These are phyloP conservation scores for Tetradesmus obliquus DNA, from an alignment of 139 green algal species.

Conservation along the genomic window DNA sequence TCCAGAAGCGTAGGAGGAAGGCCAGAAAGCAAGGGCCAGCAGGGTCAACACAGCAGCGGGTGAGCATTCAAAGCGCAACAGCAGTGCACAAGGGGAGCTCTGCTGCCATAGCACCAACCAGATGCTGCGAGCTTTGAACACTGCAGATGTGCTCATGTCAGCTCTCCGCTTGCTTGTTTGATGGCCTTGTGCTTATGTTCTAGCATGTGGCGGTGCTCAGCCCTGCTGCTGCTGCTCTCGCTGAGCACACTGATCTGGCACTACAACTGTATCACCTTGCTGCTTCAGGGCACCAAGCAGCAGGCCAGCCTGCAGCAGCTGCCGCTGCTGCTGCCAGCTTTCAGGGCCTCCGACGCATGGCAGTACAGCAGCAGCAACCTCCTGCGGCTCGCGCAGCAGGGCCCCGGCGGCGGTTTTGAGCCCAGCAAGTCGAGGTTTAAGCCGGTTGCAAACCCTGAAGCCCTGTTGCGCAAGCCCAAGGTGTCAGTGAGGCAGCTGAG, in stretches of 20 bases:
- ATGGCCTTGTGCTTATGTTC: no score
- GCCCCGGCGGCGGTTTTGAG: neutral
- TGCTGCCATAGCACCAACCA: no score
- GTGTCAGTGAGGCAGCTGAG: neutral
- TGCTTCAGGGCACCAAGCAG: neutral
- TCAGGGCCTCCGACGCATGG: neutral
- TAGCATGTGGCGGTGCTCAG: no score
- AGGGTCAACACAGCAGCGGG: neutral
- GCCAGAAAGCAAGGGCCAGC: neutral
- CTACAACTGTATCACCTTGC: neutral
- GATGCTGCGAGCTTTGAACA: no score
- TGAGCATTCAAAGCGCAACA: neutral
- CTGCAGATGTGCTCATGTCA: no score
- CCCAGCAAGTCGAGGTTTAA: slow-evolving; percentile 21
- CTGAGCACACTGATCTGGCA: no score
- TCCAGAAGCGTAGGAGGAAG: neutral
- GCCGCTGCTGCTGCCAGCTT: slow-evolving; percentile 8
- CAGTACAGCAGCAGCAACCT: slow-evolving; percentile 46
- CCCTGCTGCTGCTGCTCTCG: neutral
- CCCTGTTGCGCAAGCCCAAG: neutral
- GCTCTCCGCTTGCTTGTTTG: no score
- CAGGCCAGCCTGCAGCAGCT: neutral
- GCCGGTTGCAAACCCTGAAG: slow-evolving; percentile 24
- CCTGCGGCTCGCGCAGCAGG: neutral
- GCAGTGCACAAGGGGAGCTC: neutral